Percentiles rank a stretch among this genome's conserved stretches.
These are phyloP conservation scores for Monosporascus sp. DNA, from an alignment of 2,329 filamentous ascomycete genomes.

Conservation along the genomic window DNA sequence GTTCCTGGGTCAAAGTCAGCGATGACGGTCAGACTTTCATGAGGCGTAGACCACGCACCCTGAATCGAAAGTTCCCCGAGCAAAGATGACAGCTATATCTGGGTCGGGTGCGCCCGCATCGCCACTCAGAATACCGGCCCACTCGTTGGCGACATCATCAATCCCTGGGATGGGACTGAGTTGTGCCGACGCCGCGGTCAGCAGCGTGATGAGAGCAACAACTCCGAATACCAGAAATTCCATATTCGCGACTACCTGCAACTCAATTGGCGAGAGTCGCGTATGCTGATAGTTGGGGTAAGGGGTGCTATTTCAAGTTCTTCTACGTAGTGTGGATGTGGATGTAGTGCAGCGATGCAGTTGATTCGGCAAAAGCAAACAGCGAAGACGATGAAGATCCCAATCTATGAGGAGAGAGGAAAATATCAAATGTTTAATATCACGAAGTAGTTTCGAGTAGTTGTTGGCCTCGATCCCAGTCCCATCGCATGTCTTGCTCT, in stretches of 20 bases:
- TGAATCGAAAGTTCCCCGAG: constrained; percentile 15
- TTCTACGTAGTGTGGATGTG: no score
- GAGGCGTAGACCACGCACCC: constrained; percentile 7
- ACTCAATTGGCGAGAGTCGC: no score
- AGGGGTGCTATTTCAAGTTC: no score
- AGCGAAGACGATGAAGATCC: no score
- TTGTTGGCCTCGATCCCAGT: no score
- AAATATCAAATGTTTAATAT: no score
- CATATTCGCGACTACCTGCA: neutral
- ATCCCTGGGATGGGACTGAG: neutral
- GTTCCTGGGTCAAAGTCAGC: constrained; percentile 8
- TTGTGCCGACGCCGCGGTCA: neutral
- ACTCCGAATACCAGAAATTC: neutral
- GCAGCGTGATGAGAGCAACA: neutral
- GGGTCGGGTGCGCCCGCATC: constrained; percentile 7
- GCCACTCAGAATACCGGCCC: constrained; percentile 10
- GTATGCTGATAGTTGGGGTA: no score
- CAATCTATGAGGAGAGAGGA: no score
- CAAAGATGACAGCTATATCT: constrained; percentile 16
- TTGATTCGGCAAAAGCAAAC: no score
- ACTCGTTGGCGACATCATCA: constrained; percentile 6
- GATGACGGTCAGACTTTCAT: neutral
- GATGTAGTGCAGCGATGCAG: no score
- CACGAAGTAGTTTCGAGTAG: no score
- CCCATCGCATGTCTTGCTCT: no score